Percentiles rank a stretch among this genome's conserved stretches.
These are phyloP conservation scores for Xylaria sp. DNA, from an alignment of 2,329 filamentous ascomycete genomes.

Conservation along the genomic window DNA sequence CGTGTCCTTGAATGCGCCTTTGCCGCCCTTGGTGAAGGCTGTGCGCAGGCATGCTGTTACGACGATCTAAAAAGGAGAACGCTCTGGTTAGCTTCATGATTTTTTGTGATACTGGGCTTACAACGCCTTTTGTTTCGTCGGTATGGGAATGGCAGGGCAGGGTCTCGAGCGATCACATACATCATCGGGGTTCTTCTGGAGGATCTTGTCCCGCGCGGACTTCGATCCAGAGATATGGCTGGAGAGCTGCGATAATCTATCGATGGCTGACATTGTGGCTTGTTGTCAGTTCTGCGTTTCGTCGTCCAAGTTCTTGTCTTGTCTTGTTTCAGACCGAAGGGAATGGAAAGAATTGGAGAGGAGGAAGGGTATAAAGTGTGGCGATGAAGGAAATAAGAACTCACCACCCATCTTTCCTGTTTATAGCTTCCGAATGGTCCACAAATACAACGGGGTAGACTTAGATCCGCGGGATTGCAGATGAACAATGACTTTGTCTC, in stretches of 20 bases:
- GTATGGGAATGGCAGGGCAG: neutral
- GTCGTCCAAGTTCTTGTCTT: neutral
- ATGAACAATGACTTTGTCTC: conserved; percentile 1
- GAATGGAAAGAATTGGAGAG: neutral
- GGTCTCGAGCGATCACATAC: conserved; percentile 52
- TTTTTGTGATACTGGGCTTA: neutral
- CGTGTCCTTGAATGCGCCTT: conserved; percentile 96
- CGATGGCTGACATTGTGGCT: conserved; percentile 58
- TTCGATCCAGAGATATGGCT: conserved; percentile 66
- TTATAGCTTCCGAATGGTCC: conserved; percentile 28
- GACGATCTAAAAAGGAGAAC: conserved; percentile 69
- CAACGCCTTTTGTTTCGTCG: neutral
- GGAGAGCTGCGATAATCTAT: conserved; percentile 69
- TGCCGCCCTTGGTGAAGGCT: conserved; percentile 90
- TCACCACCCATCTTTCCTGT: conserved; percentile 48
- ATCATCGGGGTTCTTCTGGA: conserved; percentile 75
- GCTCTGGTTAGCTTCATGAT: conserved; percentile 22
- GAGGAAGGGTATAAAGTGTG: conserved; percentile 7
- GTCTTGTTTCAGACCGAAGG: neutral
- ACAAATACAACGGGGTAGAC: conserved; percentile 28
- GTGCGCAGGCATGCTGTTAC: conserved; percentile 93
- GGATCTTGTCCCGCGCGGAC: conserved; percentile 64
- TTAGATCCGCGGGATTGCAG: conserved; percentile 22
- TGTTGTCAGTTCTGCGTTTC: conserved; percentile 23
- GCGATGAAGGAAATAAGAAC: conserved; percentile 28